phyloP scores from a whole-genome alignment of 495 filamentous ascomycete species.

The Penicillium riverlandense region DNA sequence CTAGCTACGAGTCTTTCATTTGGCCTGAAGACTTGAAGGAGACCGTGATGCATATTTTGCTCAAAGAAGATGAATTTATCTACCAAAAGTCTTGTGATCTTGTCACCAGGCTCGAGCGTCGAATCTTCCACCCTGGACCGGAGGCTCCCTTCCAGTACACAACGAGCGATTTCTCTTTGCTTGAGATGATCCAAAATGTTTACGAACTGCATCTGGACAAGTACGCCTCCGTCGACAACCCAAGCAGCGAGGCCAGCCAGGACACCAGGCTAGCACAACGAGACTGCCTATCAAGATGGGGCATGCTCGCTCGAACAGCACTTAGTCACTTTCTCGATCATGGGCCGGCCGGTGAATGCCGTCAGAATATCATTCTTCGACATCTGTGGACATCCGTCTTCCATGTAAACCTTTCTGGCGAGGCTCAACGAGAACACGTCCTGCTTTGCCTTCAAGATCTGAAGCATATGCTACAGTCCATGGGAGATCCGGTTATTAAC shows the following conservation, averaged over 20 bases:
- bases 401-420: conserved; percentile 60
- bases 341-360: conserved; percentile 13
- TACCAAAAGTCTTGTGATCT: conserved; percentile 45
- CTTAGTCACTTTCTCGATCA: conserved; percentile 43
- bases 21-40: conserved; percentile 74
- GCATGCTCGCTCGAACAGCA: conserved; percentile 57
- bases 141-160: conserved; percentile 21
- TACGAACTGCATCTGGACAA: conserved; percentile 89
- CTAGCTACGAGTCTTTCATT: conserved; percentile 52
- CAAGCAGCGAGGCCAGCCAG: conserved; percentile 59
- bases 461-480: conserved; percentile 37
- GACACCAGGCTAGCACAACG: conserved; percentile 52
- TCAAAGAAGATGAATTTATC: conserved; percentile 61
- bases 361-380: conserved; percentile 36
- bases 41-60: conserved; percentile 59
- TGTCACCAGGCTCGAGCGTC: conserved; percentile 26
- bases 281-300: conserved; percentile 70
- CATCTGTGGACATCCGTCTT: conserved; percentile 85
- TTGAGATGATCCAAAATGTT: conserved; percentile 64
- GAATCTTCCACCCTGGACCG: conserved; percentile 19
- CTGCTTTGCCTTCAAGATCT: conserved; percentile 74
- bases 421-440: conserved; percentile 66
- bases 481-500: conserved; percentile 43
- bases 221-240: conserved; percentile 68
- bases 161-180: conserved; percentile 14